These are phyloP conservation scores for Ajuga chamaepitys DNA, from an alignment of 257 asterid species.

Conservation along the genomic window DNA sequence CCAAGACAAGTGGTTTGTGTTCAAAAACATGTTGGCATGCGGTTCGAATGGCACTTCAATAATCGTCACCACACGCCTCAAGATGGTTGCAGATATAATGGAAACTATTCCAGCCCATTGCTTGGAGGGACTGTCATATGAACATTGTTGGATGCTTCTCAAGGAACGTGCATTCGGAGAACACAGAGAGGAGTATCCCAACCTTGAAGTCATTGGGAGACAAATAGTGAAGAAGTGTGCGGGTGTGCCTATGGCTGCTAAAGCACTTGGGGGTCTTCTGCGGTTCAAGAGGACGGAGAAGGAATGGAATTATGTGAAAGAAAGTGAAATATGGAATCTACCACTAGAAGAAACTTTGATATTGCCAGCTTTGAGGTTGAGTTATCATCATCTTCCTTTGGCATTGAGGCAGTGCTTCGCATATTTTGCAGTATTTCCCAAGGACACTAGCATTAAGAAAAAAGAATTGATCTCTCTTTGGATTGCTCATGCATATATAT, in stretches of 20 bases:
- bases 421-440: constrained; percentile 27
- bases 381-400: constrained; percentile 31
- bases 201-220: background rate
- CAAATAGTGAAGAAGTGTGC: too few relatives aligned
- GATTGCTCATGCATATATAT: constrained; percentile 8
- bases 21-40: constrained; percentile 3
- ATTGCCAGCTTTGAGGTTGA: constrained; percentile 19
- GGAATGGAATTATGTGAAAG: constrained; percentile 16
- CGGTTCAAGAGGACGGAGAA: constrained; percentile 14
- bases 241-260: too few relatives aligned
- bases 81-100: constrained; percentile 3
- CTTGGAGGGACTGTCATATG: constrained; percentile 8
- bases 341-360: constrained; percentile 4
- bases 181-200: background rate
- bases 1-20: constrained; percentile 12
- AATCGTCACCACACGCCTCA: background rate
- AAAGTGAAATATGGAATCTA: too few relatives aligned
- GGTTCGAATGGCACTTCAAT: constrained; percentile 18
- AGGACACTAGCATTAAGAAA: constrained; percentile 1
- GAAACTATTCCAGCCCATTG: constrained; percentile 12
- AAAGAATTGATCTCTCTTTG: constrained; percentile 14
- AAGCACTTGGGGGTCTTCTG: constrained; percentile 13
- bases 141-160: too few relatives aligned
- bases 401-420: constrained; percentile 24
- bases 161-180: constrained; percentile 4